A percentile compares a stretch with the other conserved stretches of the same genome.
Conservation (phyloP, 306 rosid species). For the Cucumis melo region DNA sequence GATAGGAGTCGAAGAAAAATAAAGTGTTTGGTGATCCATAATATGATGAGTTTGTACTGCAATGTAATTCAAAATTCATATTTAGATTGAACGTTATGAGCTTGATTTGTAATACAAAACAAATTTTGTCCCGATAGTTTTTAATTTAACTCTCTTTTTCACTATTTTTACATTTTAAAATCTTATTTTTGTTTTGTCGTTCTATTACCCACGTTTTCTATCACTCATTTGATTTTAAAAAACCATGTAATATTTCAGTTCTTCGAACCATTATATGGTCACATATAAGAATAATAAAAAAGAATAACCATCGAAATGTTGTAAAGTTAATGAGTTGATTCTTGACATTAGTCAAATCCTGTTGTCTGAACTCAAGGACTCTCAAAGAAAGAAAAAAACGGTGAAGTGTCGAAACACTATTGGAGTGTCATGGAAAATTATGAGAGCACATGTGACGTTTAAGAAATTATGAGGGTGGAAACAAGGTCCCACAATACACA, state of each 20-base stretch:
- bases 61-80: too few species aligned
- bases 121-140: too few species aligned
- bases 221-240: not conserved
- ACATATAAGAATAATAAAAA: not conserved
- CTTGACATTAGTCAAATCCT: not conserved
- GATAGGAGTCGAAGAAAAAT: too few species aligned
- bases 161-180: too few species aligned
- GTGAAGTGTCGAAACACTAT: not conserved
- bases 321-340: not conserved
- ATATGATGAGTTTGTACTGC: too few species aligned
- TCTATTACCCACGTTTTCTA: too few species aligned
- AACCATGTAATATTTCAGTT: not conserved
- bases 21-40: too few species aligned
- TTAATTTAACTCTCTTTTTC: too few species aligned
- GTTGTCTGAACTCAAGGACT: not conserved
- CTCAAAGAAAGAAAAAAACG: not conserved
- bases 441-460: slow-evolving; percentile 8
- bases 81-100: too few species aligned
- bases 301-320: not conserved
- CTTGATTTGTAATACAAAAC: too few species aligned
- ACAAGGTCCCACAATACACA: not conserved
- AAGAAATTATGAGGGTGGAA: not conserved
- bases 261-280: too few species aligned
- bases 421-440: not conserved
- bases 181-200: too few species aligned